These are phyloP conservation scores for Biscogniauxia sp. DNA, from an alignment of 2,329 filamentous ascomycete genomes.

Conservation along the genomic window DNA sequence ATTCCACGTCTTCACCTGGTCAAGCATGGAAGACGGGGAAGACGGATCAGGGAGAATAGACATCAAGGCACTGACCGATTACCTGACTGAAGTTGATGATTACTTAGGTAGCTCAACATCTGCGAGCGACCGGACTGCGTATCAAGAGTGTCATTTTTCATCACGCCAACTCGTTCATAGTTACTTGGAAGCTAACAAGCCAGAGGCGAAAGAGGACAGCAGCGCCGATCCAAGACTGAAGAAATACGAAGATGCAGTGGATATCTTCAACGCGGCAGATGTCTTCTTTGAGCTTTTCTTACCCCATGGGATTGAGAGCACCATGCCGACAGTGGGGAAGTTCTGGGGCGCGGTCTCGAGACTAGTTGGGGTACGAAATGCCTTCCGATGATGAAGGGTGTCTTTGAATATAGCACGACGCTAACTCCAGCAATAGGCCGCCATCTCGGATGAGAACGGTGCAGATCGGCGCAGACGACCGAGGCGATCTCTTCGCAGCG, in stretches of 20 bases:
- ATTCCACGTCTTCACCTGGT: not conserved
- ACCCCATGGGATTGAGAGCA: constrained; percentile 8
- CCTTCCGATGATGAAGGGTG: not conserved
- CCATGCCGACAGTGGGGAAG: constrained; percentile 18
- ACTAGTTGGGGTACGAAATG: constrained; percentile 19
- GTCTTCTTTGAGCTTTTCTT: constrained; percentile 24
- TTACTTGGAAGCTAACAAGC: not conserved
- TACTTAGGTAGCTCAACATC: not conserved
- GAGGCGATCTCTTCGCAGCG: not conserved
- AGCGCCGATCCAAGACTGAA: not conserved
- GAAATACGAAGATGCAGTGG: constrained; percentile 16
- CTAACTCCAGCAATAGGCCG: not conserved
- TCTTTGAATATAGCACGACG: not conserved
- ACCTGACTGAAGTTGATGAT: not conserved
- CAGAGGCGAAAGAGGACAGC: constrained; percentile 3
- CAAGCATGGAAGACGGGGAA: not conserved
- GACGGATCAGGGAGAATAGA: constrained; percentile 1
- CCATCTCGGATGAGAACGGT: not conserved
- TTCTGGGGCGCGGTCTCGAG: constrained; percentile 24
- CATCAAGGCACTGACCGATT: constrained; percentile 2
- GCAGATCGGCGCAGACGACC: not conserved
- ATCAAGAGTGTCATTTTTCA: constrained; percentile 14
- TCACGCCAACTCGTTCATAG: not conserved
- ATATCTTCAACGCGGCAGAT: constrained; percentile 25
- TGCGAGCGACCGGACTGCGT: constrained; percentile 14